Evolutionary conservation across 805 yeast genomes (phyloP).

Genomic region (Barnettozyma wickerhamii): DNA sequence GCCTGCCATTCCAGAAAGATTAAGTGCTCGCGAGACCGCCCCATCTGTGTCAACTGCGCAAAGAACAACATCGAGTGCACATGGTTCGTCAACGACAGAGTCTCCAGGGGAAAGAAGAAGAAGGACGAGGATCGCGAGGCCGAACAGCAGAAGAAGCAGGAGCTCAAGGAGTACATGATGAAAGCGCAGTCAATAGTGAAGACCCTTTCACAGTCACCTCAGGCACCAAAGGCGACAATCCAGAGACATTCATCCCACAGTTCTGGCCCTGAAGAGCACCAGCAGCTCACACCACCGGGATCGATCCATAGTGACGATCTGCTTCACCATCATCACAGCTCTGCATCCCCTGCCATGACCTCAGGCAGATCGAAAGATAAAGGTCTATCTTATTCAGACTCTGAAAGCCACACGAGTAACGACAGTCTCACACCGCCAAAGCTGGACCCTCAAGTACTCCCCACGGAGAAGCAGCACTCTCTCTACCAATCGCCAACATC

Average conservation of each 20-base stretch:
- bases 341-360: no score
- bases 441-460: slow-evolving; percentile 22
- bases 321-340: no score
- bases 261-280: no score
- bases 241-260: no score
- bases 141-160: slow-evolving; percentile 21
- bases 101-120: slow-evolving; percentile 30
- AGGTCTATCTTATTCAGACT: slow-evolving; percentile 24
- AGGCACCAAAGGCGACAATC: not conserved
- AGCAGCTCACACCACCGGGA: no score
- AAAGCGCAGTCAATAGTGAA: slow-evolving; percentile 18
- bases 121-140: slow-evolving; percentile 21
- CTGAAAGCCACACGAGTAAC: slow-evolving; percentile 22
- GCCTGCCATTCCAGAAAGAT: slow-evolving; percentile 56
- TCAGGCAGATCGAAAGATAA: no score
- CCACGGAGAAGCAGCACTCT: slow-evolving; percentile 17
- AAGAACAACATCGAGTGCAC: slow-evolving; percentile 45
- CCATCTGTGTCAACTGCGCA: slow-evolving; percentile 47
- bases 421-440: slow-evolving; percentile 27
- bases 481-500: not conserved
- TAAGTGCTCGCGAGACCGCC: slow-evolving; percentile 50
- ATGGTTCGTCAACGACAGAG: slow-evolving; percentile 55
- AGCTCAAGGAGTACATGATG: slow-evolving; percentile 21
- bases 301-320: no score
- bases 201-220: slow-evolving; percentile 2